Base-by-base conservation (phyloP, 73 alveolate genomes). In the Blepharisma stoltei region DNA sequence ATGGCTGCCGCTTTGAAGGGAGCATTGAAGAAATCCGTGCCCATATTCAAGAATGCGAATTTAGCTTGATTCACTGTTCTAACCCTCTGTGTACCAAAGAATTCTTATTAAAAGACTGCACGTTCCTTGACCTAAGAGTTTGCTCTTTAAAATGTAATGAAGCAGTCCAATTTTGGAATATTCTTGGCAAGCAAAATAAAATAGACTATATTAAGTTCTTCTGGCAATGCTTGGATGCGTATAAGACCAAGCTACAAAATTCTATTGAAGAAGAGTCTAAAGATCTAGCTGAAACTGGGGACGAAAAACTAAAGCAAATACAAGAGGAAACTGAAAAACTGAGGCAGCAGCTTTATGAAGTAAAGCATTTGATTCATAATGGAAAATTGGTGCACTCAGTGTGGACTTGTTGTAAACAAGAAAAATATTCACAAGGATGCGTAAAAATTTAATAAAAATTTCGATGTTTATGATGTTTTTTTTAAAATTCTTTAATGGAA, bases 1-100 rank as follows among this genome's bases (percentile, higher is more conserved):
- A 52, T 52, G 66, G 66, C 23, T 52, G 66, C 66, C 66, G 66
- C 27, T 52, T 52, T 52, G 66, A 52, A 52, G 66, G 66, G 0
- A 20, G 66, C 2, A 52, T 52, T 14, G 23, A 52, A 52, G 66
- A 52, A 4, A 52, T 52, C 23, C 66, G 23, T 52, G 66, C n/a
- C n/a, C 66, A 52, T 52, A 52, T 14, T 1, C 2, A 0, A 14
- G 66, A 14, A 52, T 52, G 66, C 4, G 66, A 52, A 14, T 52
- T 52, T 4, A 52, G 23, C n/a, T 14, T 14, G 23, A 11, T 52
- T 14, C n/a, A 52, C 23, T 52, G 66, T 52, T 11, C 66, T 14
- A 52, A 52, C 23, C 66, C 66, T 52, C 23, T 52, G 4, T 52
- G 66, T 52, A 20, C 66, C 3, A 11, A 52, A 14, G 23, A 52